Evolutionary conservation across 2,329 filamentous ascomycete species (phyloP).

Genomic region (Chaetomiaceae sp.): DNA sequence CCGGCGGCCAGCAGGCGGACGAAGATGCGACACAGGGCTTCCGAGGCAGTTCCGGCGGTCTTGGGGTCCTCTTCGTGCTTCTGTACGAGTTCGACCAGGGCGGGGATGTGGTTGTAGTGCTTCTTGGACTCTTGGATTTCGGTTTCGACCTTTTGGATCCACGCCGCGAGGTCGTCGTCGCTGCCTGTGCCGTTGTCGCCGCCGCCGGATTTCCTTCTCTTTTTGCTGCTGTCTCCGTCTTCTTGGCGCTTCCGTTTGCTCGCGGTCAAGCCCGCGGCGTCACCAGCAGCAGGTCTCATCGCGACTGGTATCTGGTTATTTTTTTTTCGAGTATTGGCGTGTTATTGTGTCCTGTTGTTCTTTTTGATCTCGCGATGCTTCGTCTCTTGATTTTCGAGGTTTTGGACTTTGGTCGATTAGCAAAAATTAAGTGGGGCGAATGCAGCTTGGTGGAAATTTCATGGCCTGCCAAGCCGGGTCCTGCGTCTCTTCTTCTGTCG

Average conservation of each 20-base stretch:
- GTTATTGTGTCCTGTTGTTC: not conserved
- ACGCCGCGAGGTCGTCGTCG: slow-evolving; percentile 50
- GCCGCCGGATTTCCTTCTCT: slow-evolving; percentile 44
- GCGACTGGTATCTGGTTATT: not conserved
- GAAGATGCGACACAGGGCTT: slow-evolving; percentile 83
- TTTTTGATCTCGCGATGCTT: not conserved
- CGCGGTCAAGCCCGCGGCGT: slow-evolving; percentile 6
- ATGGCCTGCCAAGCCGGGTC: not conserved
- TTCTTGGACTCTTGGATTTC: slow-evolving; percentile 81
- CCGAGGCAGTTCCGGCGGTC: slow-evolving; percentile 61
- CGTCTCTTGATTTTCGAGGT: not conserved
- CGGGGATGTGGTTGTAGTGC: slow-evolving; percentile 86
- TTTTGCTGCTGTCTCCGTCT: slow-evolving; percentile 41
- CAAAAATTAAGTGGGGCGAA: not conserved
- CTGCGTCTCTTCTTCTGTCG: too few relatives aligned
- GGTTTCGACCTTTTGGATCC: slow-evolving; percentile 70
- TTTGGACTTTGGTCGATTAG: not conserved
- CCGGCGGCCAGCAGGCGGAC: slow-evolving; percentile 73
- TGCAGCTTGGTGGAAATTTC: not conserved
- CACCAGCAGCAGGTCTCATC: slow-evolving; percentile 14
- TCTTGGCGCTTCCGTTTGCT: slow-evolving; percentile 50
- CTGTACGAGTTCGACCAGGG: slow-evolving; percentile 58
- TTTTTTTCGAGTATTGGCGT: not conserved
- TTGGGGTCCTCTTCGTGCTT: slow-evolving; percentile 47
- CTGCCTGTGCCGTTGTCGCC: slow-evolving; percentile 48